A percentile compares a stretch with the other conserved stretches of the same genome.
Evolutionary conservation across 768 basidiomycete species (phyloP).

Genomic region (Mycena rosella): DNA sequence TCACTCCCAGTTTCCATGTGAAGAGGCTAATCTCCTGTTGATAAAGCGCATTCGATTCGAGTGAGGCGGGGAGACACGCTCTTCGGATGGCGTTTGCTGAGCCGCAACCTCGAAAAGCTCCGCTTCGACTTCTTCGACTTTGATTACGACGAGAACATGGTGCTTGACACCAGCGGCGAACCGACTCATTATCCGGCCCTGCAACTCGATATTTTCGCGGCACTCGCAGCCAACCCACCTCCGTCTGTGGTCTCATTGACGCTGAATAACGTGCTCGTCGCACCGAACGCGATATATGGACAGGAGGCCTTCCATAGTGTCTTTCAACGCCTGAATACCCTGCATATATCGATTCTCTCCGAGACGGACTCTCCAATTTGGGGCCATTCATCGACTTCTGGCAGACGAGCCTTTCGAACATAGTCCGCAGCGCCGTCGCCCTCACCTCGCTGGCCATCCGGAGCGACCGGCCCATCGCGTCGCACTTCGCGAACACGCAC

Average conservation of each 20-base stretch:
- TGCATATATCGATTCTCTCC: conserved; percentile 6
- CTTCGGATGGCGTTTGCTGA: too few relatives aligned
- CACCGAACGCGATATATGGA: not conserved
- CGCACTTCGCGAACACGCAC: too few relatives aligned
- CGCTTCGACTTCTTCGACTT: too few relatives aligned
- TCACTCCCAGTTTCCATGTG: too few relatives aligned
- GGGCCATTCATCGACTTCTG: conserved; percentile 14
- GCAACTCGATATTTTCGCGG: not conserved
- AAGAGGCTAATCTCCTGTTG: too few relatives aligned
- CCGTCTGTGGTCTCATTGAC: conserved; percentile 5
- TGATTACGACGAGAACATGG: too few relatives aligned
- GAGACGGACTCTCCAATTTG: not conserved
- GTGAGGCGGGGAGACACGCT: too few relatives aligned
- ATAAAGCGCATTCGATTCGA: too few relatives aligned
- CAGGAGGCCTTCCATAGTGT: not conserved
- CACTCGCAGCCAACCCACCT: not conserved
- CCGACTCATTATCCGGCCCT: conserved; percentile 7
- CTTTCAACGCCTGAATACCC: not conserved
- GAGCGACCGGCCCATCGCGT: conserved; percentile 16
- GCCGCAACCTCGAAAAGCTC: too few relatives aligned
- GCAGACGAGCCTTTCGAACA: not conserved
- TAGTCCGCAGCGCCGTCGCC: conserved; percentile 1
- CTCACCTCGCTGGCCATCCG: conserved; percentile 15
- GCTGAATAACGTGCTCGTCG: not conserved
- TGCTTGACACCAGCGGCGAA: too few relatives aligned